Conservation (phyloP, 176 grass and related monocot species). For the Oryza meyeriana region DNA sequence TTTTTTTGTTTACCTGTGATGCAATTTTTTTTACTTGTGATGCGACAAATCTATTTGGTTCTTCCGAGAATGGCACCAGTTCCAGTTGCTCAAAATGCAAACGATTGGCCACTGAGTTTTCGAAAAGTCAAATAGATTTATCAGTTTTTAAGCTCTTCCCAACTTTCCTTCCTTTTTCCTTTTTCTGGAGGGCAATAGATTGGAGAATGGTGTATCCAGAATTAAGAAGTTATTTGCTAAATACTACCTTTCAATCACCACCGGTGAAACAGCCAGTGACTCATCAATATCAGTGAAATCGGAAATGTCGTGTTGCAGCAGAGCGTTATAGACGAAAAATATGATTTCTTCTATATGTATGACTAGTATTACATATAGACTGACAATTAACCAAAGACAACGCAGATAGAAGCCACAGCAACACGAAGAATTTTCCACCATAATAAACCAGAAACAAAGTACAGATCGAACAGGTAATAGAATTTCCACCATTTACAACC, state of each 20-base stretch:
- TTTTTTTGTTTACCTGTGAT: too few species aligned
- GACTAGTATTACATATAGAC: background rate
- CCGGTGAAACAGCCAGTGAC: background rate
- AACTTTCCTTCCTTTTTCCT: background rate
- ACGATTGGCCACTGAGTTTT: background rate
- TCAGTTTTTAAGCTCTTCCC: background rate
- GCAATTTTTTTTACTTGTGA: background rate
- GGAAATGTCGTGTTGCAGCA: background rate
- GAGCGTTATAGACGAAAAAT: background rate
- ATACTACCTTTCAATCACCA: background rate
- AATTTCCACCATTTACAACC: constrained; percentile 15
- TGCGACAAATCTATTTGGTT: too few species aligned
- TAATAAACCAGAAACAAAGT: background rate
- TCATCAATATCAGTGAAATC: background rate
- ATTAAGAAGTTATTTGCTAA: background rate
- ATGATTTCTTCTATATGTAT: background rate
- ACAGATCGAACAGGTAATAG: background rate
- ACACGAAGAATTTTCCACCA: background rate
- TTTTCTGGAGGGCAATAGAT: too few species aligned
- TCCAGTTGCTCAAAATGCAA: background rate
- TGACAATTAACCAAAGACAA: background rate
- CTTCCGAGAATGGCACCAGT: background rate
- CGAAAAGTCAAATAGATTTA: background rate
- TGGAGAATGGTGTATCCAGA: too few species aligned
- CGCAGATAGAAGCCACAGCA: background rate